Conservation (phyloP, 768 basidiomycete genomes). For the Lepiota venenata region DNA sequence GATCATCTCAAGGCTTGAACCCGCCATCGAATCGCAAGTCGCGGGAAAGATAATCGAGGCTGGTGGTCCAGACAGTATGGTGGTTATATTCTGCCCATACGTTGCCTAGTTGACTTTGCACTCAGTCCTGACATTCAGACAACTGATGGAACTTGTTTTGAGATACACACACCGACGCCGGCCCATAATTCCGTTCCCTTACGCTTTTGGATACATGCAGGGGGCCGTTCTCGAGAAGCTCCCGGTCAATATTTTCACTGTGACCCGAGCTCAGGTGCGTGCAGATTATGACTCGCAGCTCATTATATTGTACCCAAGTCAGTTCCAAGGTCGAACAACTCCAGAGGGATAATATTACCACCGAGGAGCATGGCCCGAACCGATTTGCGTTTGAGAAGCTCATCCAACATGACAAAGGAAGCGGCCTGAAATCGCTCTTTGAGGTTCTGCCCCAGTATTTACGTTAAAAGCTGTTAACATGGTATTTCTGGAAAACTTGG, state of each 20-base stretch:
- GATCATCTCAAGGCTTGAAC: slow-evolving; percentile 46
- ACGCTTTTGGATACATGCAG: slow-evolving; percentile 59
- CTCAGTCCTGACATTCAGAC: slow-evolving; percentile 61
- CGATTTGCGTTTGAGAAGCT: slow-evolving; percentile 34
- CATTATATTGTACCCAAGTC: background rate
- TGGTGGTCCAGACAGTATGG: slow-evolving; percentile 34
- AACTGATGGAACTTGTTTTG: slow-evolving; percentile 65
- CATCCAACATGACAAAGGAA: slow-evolving; percentile 31
- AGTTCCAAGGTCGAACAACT: slow-evolving; percentile 57
- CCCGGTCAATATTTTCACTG: slow-evolving; percentile 61
- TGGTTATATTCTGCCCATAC: background rate
- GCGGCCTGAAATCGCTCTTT: slow-evolving; percentile 43
- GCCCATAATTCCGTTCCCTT: slow-evolving; percentile 64
- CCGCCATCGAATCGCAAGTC: slow-evolving; percentile 37
- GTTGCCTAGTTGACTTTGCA: background rate
- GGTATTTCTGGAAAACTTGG: background rate
- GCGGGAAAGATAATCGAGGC: slow-evolving; percentile 49
- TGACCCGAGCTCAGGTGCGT: slow-evolving; percentile 65
- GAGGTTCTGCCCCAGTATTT: slow-evolving; percentile 56
- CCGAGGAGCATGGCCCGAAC: slow-evolving; percentile 23
- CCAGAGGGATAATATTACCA: slow-evolving; percentile 54
- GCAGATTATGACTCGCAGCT: background rate
- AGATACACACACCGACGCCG: slow-evolving; percentile 48
- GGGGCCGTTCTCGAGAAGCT: slow-evolving; percentile 60
- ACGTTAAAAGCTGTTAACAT: background rate